Conservation (phyloP, 1,284 basidiomycete species). For the Trichosporon sp. region DNA sequence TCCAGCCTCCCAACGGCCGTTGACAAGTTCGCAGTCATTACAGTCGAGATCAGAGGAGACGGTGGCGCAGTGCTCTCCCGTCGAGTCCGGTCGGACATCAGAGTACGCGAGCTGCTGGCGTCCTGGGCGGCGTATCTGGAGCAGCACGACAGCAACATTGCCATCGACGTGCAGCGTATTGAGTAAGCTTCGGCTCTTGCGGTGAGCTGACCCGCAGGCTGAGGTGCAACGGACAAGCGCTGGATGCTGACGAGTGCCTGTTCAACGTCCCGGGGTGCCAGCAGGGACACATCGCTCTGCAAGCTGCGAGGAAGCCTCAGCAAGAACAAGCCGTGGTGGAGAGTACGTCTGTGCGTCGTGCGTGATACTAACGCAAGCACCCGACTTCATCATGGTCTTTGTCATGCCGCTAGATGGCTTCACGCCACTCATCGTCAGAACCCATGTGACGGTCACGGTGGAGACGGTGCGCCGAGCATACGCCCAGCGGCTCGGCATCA, state of each 20-base stretch:
- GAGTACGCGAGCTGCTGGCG: neutral
- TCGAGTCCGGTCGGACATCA: neutral
- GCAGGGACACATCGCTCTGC: neutral
- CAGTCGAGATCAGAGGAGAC: constrained; percentile 2
- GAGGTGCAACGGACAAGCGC: neutral
- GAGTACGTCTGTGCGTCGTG: neutral
- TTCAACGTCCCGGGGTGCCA: neutral
- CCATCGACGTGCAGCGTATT: neutral
- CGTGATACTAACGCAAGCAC: neutral
- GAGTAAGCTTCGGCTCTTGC: neutral
- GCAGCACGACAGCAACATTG: neutral
- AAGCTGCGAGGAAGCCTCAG: neutral
- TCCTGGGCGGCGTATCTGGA: constrained; percentile 8
- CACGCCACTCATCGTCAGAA: neutral
- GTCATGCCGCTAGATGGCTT: neutral
- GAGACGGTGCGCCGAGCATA: neutral
- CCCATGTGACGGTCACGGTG: neutral
- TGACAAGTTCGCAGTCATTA: neutral
- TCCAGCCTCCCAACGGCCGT: neutral
- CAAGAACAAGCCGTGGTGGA: neutral
- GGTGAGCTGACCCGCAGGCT: neutral
- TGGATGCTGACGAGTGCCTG: neutral
- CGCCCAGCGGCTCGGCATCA: neutral
- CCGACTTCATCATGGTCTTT: neutral
- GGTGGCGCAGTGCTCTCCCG: neutral